Percentiles rank a stretch among this genome's conserved stretches.
Conservation (phyloP, 2,329 filamentous ascomycete species). For the Stemphylium vesicarium region DNA sequence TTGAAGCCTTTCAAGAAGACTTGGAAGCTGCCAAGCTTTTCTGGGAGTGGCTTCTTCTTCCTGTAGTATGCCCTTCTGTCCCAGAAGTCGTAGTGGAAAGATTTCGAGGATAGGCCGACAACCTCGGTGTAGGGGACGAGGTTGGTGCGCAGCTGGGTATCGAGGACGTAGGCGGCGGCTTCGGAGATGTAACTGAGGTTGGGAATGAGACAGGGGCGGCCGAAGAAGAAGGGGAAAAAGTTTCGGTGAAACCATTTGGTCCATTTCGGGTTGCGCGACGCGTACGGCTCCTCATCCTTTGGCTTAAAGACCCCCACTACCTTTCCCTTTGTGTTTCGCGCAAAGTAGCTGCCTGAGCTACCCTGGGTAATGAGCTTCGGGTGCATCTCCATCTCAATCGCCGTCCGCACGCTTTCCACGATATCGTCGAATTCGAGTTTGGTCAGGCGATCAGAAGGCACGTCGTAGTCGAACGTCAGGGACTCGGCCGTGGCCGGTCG, state of each 20-base stretch:
- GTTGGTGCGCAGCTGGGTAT: slow-evolving; percentile 85
- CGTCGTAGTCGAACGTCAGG: slow-evolving; percentile 64
- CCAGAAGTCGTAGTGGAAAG: slow-evolving; percentile 98
- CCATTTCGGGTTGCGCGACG: slow-evolving; percentile 97
- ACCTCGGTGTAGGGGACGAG: slow-evolving; percentile 97
- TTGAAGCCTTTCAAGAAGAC: slow-evolving; percentile 97
- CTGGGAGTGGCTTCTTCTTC: slow-evolving; percentile 83
- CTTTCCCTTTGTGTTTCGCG: slow-evolving; percentile 86
- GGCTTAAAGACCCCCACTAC: slow-evolving; percentile 98
- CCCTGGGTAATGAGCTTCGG: slow-evolving; percentile 96
- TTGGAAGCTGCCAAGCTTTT: slow-evolving; percentile 95
- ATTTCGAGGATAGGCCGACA: slow-evolving; percentile 91
- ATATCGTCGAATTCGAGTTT: slow-evolving; percentile 84
- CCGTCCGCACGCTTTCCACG: slow-evolving; percentile 85
- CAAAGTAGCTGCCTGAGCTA: slow-evolving; percentile 98
- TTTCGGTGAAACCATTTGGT: slow-evolving; percentile 99
- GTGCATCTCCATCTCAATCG: slow-evolving; percentile 89
- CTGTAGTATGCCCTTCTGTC: slow-evolving; percentile 86
- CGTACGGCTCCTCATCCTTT: slow-evolving; percentile 98
- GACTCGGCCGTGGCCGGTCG: slow-evolving; percentile 78
- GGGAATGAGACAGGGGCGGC: slow-evolving; percentile 91
- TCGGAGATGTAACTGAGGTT: slow-evolving; percentile 98
- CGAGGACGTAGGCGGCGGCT: slow-evolving; percentile 93
- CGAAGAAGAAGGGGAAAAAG: slow-evolving; percentile 96
- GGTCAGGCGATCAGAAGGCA: slow-evolving; percentile 71